Percentiles rank a stretch among this genome's conserved stretches.
Evolutionary conservation across 805 yeast species (phyloP).

Genomic region (Yamadazyma phyllophila): DNA sequence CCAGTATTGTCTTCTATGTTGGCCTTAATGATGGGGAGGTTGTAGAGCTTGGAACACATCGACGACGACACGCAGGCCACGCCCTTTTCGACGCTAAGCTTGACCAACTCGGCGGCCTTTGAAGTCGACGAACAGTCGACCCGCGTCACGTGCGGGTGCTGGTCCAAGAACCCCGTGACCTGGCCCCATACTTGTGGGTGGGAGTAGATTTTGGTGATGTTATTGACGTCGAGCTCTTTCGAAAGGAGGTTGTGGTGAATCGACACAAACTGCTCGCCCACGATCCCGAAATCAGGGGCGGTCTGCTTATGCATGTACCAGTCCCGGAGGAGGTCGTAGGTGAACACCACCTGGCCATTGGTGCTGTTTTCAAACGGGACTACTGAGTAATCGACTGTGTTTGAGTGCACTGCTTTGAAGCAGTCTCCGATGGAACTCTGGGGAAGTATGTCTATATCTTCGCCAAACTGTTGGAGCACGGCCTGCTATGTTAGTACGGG

Average conservation of each 20-base stretch:
- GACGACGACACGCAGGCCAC: constrained; percentile 73
- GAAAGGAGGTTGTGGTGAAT: constrained; percentile 76
- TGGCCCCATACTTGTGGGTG: constrained; percentile 99
- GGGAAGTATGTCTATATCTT: constrained; percentile 27
- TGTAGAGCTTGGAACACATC: constrained; percentile 61
- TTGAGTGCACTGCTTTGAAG: constrained; percentile 49
- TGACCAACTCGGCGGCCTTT: constrained; percentile 71
- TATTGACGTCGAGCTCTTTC: constrained; percentile 38
- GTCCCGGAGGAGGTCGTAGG: constrained; percentile 78
- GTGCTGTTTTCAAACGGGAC: constrained; percentile 94
- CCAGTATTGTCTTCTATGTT: constrained; percentile 69
- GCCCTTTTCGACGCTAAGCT: constrained; percentile 32
- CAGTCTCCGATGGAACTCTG: constrained; percentile 57
- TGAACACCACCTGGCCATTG: constrained; percentile 87
- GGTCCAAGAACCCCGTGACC: constrained; percentile 53
- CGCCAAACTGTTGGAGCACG: constrained; percentile 51
- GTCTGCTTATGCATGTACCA: constrained; percentile 38
- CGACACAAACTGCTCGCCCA: constrained; percentile 78
- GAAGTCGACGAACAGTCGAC: constrained; percentile 81
- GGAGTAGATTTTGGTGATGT: constrained; percentile 65
- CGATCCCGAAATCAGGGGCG: constrained; percentile 44
- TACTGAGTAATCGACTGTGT: constrained; percentile 61
- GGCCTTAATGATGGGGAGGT: constrained; percentile 50
- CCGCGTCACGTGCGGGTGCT: constrained; percentile 22
- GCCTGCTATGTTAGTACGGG: constrained; percentile 27